A percentile compares a stretch with the other conserved stretches of the same genome.
These are phyloP conservation scores for Aspergillus luchuensis DNA, from an alignment of 2,329 filamentous ascomycete species.

Conservation along the genomic window DNA sequence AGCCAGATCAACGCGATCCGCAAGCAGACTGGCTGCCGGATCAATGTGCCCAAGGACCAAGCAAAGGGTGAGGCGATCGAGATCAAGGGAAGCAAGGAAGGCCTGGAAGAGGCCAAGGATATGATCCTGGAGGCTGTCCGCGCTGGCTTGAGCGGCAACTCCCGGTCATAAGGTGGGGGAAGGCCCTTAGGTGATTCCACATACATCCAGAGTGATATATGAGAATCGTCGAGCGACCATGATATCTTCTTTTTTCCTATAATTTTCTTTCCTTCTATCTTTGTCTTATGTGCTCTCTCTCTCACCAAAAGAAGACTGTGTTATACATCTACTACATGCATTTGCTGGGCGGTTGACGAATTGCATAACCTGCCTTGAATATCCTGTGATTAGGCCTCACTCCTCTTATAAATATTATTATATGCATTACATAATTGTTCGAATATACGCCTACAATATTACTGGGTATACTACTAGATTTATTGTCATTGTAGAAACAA, in stretches of 20 bases:
- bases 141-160: slow-evolving; percentile 34
- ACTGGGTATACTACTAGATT: background rate
- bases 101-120: slow-evolving; percentile 83
- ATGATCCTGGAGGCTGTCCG: slow-evolving; percentile 83
- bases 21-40: slow-evolving; percentile 88
- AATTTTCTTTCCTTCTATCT: background rate
- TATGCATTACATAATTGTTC: background rate
- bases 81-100: slow-evolving; percentile 76
- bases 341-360: background rate
- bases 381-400: slow-evolving; percentile 3
- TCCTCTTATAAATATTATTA: background rate
- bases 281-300: background rate
- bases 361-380: background rate
- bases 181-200: background rate
- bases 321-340: slow-evolving; percentile 1
- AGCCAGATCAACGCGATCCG: slow-evolving; percentile 91
- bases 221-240: background rate
- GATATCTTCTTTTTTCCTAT: background rate
- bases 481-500: background rate
- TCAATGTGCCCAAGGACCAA: slow-evolving; percentile 87
- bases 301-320: background rate
- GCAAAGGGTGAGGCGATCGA: slow-evolving; percentile 79
- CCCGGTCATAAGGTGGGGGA: slow-evolving; percentile 9
- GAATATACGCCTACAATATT: background rate
- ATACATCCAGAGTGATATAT: background rate